A percentile compares a stretch with the other conserved stretches of the same genome.
phyloP scores from a whole-genome alignment of 768 basidiomycete species.

The Amanita rimosa region DNA sequence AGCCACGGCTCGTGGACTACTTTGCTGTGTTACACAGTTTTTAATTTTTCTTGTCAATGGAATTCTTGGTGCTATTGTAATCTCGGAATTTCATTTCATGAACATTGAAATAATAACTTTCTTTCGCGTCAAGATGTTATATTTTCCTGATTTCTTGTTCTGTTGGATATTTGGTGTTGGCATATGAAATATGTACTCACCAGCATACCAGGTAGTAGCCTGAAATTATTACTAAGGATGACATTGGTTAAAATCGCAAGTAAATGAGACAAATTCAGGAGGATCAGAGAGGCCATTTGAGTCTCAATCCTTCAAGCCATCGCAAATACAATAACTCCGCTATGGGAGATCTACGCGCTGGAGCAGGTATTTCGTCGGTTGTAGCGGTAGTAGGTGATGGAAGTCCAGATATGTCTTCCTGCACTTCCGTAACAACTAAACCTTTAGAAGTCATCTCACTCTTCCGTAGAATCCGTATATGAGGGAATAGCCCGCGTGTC shows the following conservation, averaged over 20 bases:
- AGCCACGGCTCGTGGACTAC: background rate
- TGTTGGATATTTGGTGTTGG: background rate
- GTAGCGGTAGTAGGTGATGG: slow-evolving; percentile 12
- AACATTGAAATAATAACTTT: no score
- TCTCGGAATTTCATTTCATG: background rate
- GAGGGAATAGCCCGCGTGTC: slow-evolving; percentile 69
- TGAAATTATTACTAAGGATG: background rate
- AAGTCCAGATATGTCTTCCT: slow-evolving; percentile 51
- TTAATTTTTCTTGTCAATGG: background rate
- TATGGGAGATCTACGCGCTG: slow-evolving; percentile 71
- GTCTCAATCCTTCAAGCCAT: slow-evolving; percentile 85
- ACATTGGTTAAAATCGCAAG: background rate
- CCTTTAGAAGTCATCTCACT: slow-evolving; percentile 83
- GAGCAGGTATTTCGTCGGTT: slow-evolving; percentile 22
- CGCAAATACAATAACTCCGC: slow-evolving; percentile 95
- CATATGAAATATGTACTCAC: background rate
- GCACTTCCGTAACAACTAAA: slow-evolving; percentile 72
- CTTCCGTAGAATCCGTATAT: slow-evolving; percentile 65
- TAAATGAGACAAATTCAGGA: slow-evolving; percentile 7
- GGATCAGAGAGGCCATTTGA: slow-evolving; percentile 76
- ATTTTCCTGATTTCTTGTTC: background rate
- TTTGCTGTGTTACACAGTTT: background rate
- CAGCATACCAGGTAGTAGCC: background rate
- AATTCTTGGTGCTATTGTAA: background rate
- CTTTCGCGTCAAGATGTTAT: no score